A percentile compares a stretch with the other conserved stretches of the same genome.
phyloP scores from a whole-genome alignment of 2,329 filamentous ascomycete species.

The Aquanectria penicillioides region DNA sequence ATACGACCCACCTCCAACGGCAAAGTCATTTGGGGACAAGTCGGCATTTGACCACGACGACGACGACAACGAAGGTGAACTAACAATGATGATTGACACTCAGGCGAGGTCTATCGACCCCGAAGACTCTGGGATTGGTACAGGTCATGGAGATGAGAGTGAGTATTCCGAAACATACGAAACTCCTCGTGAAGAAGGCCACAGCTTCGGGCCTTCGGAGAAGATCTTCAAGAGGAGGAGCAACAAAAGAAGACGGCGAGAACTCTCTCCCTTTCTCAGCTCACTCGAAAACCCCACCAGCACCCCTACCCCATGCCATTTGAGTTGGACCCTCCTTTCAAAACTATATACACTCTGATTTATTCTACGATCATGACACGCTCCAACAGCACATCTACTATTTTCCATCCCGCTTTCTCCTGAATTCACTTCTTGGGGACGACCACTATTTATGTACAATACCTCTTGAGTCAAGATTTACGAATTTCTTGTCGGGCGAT shows the following conservation, averaged over 20 bases:
- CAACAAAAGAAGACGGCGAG: conserved; percentile 65
- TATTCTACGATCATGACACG: conserved; percentile 13
- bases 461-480: conserved; percentile 11
- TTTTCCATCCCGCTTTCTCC: background rate
- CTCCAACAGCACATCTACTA: conserved; percentile 1
- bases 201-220: conserved; percentile 54
- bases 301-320: conserved; percentile 37
- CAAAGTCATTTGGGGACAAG: conserved; percentile 49
- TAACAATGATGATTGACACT: conserved; percentile 24
- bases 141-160: conserved; percentile 52
- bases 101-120: conserved; percentile 39
- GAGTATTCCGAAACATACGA: conserved; percentile 60
- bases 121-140: conserved; percentile 51
- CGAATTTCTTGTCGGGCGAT: conserved; percentile 1
- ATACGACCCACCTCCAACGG: conserved; percentile 46
- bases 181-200: conserved; percentile 61
- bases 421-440: background rate
- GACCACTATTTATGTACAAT: conserved; percentile 13
- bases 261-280: conserved; percentile 71
- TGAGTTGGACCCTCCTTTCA: conserved; percentile 20
- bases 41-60: conserved; percentile 57
- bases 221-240: conserved; percentile 54
- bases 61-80: conserved; percentile 46
- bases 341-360: background rate
- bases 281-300: conserved; percentile 53